Evolutionary conservation across 306 rosid species (phyloP), one percentile per base, ranked within the genome.

Genomic region (Cyamopsis tetragonoloba): DNA sequence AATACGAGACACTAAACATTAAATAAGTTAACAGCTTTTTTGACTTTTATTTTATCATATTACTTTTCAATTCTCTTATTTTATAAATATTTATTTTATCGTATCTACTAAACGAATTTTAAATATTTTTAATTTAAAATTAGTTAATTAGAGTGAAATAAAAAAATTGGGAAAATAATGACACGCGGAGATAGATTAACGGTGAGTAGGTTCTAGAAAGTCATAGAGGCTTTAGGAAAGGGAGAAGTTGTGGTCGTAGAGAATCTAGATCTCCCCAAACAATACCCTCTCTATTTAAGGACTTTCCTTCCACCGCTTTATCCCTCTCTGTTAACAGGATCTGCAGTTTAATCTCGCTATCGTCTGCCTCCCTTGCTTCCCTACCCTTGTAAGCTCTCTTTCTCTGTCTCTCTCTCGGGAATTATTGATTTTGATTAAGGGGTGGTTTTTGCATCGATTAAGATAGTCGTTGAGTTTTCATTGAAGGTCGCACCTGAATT

Each of bases 181-280:
- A 30, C 75, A 54, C 82, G 84, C 50, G 81, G 61, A 51, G 24
- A 4, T 2, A 28, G 4, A 3, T 1, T 3, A 57, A 6, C 64
- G 88, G 80, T 5, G 2, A 1, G 91, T 62, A 83, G 64, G 62
- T 81, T 91, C 96, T 83, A 76, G 89, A 91, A 82, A 56, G 88
- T 23, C 70, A 8, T 48, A n/a, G 88, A 64, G 23, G 48, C 46
- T 22, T 19, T 9, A 13, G 42, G 64, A 60, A 68, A 41, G 58
- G 7, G 1, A n/a, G 28, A 14, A 5, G 66, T 9, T 59, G 75
- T 8, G 35, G 70, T 37, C 19, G 55, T 59, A 68, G 78, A 48
- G 53, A 66, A 65, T 66, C 59, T 23, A 9, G 53, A 75, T 58
- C 78, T 66, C 75, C 75, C 49, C 22, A 14, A 6, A 10, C 46